These are phyloP conservation scores for Cylindrotheca closterium DNA, from an alignment of 108 stramenopile species.

Conservation along the genomic window DNA sequence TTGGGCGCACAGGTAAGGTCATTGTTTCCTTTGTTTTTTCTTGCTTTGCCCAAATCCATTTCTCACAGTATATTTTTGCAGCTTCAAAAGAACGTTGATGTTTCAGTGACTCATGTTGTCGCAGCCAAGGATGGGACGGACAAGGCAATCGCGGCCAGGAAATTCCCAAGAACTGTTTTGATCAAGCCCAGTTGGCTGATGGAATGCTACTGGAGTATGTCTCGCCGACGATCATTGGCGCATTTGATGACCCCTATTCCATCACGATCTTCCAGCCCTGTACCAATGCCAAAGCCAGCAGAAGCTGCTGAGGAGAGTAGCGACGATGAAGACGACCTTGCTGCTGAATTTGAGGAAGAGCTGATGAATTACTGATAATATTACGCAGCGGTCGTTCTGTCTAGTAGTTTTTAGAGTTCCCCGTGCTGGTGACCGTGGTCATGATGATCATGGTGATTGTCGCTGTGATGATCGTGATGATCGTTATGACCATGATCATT, in stretches of 20 bases:
- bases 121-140: conserved; percentile 83
- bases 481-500: conserved; percentile 12
- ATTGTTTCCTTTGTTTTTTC: not conserved
- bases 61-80: conserved; percentile 3
- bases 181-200: conserved; percentile 78
- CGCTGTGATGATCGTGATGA: conserved; percentile 15
- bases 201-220: conserved; percentile 81
- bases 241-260: conserved; percentile 23
- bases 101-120: conserved; percentile 64
- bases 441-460: conserved; percentile 17
- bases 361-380: conserved; percentile 28
- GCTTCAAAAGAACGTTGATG: conserved; percentile 39
- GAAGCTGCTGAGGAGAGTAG: not conserved
- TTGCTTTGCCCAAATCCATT: not conserved
- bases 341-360: conserved; percentile 55
- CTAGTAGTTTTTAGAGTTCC: not conserved
- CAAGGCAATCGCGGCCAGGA: conserved; percentile 62
- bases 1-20: conserved; percentile 62
- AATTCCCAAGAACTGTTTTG: conserved; percentile 62
- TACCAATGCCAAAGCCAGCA: not conserved
- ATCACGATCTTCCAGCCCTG: not conserved
- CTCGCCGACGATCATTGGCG: conserved; percentile 36
- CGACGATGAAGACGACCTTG: conserved; percentile 56
- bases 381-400: not conserved
- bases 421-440: conserved; percentile 30